Conservation (phyloP, 768 basidiomycete genomes). For the Cubamyces sp. region DNA sequence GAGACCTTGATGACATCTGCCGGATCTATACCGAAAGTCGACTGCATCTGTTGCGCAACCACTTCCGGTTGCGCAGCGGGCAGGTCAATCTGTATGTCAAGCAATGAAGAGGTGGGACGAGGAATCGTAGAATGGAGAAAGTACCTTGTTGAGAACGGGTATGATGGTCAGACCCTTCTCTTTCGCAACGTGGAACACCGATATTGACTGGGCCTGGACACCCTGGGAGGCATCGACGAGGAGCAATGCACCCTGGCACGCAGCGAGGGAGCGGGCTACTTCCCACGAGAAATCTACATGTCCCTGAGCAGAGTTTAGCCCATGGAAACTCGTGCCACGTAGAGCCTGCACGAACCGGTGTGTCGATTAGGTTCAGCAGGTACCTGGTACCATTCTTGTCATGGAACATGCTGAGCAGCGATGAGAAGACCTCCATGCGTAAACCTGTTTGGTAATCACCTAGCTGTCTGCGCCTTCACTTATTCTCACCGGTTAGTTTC, state of each 20-base stretch:
- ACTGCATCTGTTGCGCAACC: constrained; percentile 78
- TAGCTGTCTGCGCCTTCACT: constrained; percentile 97
- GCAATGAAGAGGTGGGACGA: neutral
- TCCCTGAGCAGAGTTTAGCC: constrained; percentile 50
- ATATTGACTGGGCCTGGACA: constrained; percentile 96
- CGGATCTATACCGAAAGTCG: constrained; percentile 81
- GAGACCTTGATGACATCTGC: constrained; percentile 78
- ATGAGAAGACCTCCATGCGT: constrained; percentile 15
- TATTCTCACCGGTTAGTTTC: neutral
- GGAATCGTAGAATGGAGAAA: constrained; percentile 13
- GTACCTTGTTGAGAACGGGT: constrained; percentile 91
- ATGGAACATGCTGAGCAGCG: constrained; percentile 73
- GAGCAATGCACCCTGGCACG: constrained; percentile 86
- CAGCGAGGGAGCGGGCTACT: constrained; percentile 88
- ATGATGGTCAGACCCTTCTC: constrained; percentile 83
- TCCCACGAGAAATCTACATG: constrained; percentile 99
- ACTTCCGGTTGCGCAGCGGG: constrained; percentile 85
- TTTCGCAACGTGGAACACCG: constrained; percentile 87
- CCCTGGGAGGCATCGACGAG: constrained; percentile 98
- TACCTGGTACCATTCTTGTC: constrained; percentile 55
- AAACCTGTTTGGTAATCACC: constrained; percentile 44
- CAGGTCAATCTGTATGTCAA: constrained; percentile 76
- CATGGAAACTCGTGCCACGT: neutral
- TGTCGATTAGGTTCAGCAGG: constrained; percentile 94
- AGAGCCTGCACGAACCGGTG: constrained; percentile 60